These are phyloP conservation scores for Daldinia decipiens DNA, from an alignment of 495 filamentous ascomycete species.

Conservation along the genomic window DNA sequence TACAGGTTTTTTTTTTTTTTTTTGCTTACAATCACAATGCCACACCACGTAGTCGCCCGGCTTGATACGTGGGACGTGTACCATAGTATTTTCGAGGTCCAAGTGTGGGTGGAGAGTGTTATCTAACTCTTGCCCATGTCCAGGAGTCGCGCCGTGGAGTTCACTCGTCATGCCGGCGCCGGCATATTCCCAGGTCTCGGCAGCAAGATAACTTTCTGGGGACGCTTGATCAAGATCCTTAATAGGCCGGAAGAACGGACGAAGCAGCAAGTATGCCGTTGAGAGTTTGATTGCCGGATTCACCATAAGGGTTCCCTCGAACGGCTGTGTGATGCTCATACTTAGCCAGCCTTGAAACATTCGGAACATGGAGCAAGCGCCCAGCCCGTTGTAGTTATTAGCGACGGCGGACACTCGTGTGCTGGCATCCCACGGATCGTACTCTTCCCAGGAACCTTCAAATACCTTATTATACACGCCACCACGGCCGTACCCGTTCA, in stretches of 20 bases:
- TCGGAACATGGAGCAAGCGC: constrained; percentile 84
- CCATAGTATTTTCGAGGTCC: constrained; percentile 76
- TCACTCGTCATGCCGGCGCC: constrained; percentile 62
- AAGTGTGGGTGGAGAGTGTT: constrained; percentile 79
- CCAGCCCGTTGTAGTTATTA: constrained; percentile 84
- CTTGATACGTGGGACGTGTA: constrained; percentile 76
- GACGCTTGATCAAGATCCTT: constrained; percentile 32
- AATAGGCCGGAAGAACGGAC: constrained; percentile 79
- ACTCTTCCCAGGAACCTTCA: constrained; percentile 80
- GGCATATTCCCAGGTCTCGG: constrained; percentile 60
- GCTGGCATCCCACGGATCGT: constrained; percentile 81
- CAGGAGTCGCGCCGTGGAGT: constrained; percentile 80
- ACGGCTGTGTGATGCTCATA: constrained; percentile 75
- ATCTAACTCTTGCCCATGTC: constrained; percentile 80
- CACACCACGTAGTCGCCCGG: constrained; percentile 91
- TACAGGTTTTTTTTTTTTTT: constrained; percentile 36
- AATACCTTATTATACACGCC: constrained; percentile 78
- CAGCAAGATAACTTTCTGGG: constrained; percentile 46
- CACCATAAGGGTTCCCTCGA: constrained; percentile 84
- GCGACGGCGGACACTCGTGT: constrained; percentile 73
- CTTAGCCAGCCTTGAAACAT: constrained; percentile 91
- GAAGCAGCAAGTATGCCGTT: constrained; percentile 83
- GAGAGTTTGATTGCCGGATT: constrained; percentile 79
- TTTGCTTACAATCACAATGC: constrained; percentile 80
- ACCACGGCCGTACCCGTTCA: constrained; percentile 74